Conservation (phyloP, 768 basidiomycete species). For the Coprinellus aureogranulatus region DNA sequence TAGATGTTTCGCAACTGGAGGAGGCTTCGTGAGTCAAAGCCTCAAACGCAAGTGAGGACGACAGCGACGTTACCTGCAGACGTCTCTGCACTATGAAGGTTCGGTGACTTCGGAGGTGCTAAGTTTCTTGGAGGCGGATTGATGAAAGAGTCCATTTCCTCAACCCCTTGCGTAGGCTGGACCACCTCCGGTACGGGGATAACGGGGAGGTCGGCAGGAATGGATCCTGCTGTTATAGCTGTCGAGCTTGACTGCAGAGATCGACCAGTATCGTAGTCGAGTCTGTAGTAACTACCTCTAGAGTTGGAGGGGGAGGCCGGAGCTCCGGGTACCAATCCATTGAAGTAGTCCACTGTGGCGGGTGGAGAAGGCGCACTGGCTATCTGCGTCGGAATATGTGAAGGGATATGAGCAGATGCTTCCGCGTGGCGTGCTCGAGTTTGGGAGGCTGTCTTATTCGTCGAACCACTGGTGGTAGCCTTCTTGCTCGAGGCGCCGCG, state of each 20-base stretch:
- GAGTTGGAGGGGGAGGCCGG: background rate
- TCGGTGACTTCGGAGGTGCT: no score
- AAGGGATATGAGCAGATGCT: background rate
- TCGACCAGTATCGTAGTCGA: constrained; percentile 27
- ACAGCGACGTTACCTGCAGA: no score
- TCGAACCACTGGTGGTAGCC: background rate
- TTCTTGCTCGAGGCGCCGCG: background rate
- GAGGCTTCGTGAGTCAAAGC: no score
- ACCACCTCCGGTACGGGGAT: background rate
- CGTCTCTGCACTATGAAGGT: no score
- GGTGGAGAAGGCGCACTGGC: background rate
- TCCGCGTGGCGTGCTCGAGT: background rate
- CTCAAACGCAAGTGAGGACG: no score
- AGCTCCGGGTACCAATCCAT: no score
- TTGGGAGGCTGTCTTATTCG: background rate
- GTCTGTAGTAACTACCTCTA: constrained; percentile 25
- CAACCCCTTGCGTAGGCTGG: no score
- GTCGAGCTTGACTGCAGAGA: background rate
- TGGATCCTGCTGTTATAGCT: no score
- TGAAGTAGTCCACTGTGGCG: constrained; percentile 2
- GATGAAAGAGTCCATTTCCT: no score
- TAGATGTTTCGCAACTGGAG: background rate
- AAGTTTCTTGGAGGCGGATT: no score
- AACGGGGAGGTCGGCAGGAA: background rate
- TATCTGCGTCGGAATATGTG: background rate